Evolutionary conservation across 2,329 filamentous ascomycete species (phyloP), one percentile per base, ranked within the genome.

Genomic region (Calonectria hawksworthii): DNA sequence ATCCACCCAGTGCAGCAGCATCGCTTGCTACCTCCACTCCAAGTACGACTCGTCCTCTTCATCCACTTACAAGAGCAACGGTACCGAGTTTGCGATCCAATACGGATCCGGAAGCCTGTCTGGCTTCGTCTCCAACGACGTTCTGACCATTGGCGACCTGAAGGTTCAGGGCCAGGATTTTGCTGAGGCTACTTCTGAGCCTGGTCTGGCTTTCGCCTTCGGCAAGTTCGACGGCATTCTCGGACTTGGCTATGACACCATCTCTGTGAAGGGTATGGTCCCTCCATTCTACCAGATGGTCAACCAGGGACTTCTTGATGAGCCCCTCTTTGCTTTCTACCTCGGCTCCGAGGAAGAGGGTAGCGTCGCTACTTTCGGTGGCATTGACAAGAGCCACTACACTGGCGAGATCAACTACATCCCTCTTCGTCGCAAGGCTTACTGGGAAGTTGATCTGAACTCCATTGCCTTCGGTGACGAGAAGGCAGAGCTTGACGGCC

Each of bases 401-500:
- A 93, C 90, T 50, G 97, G 97, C 83, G 93, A 99, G 86, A 91
- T 99, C 82, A 95, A 93, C 85, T 98, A 96, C 86, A 95, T 99
- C 80, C 97, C 97, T 70, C 92, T 99, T 81, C 95, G 97, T 86
- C 95, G 97, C 85, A 99, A 99, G 94, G 97, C 97, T 65, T 99
- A 99, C 92, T 99, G 97, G 97, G 97, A 99, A 91, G 96, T 99
- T 71, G 96, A 99, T 83, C 93, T 99, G 76, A 94, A 99, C 83
- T 91, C 95, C 78, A 97, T 99, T 87, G 93, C 94, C 71, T 95
- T 98, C 78, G 98, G 97, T 81, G 91, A 96, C 68, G 92, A 94
- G 83, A 93, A 92, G 79, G 96, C 96, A 75, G 94, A 98, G 86
- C 93, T 99, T 78, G 96, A 99, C 79, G 92, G 95, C 90, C 98